Percentiles rank a stretch among this genome's conserved stretches.
Evolutionary conservation across 352 stramenopile genomes (phyloP).

Genomic region (Globisporangium solare): DNA sequence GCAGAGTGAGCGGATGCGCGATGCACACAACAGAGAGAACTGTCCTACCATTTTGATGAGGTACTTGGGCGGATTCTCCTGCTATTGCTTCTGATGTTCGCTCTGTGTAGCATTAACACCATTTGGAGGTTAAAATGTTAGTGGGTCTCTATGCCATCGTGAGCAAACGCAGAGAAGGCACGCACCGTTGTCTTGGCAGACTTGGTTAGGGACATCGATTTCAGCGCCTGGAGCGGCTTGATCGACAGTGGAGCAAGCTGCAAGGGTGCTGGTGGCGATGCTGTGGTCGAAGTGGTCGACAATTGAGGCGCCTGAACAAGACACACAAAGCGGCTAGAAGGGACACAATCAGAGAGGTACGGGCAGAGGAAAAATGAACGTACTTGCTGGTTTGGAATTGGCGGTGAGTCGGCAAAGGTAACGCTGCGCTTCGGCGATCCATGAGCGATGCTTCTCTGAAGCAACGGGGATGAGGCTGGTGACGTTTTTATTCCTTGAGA

Average conservation of each 20-base stretch:
- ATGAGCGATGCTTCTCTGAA: too few species aligned
- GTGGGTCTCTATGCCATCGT: background rate
- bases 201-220: constrained; percentile 6
- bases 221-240: constrained; percentile 19
- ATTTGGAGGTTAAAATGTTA: background rate
- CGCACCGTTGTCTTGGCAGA: constrained; percentile 11
- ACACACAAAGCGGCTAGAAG: background rate
- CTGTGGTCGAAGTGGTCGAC: background rate
- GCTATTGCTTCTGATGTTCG: background rate
- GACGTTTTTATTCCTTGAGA: too few species aligned
- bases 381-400: too few species aligned
- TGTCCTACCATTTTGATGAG: constrained; percentile 44
- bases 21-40: background rate
- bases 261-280: constrained; percentile 4
- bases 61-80: constrained; percentile 14
- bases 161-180: background rate
- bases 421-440: too few species aligned
- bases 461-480: too few species aligned
- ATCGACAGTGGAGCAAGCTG: constrained; percentile 21
- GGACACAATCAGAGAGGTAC: too few species aligned
- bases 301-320: background rate
- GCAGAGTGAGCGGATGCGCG: background rate
- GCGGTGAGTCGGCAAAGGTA: too few species aligned
- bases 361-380: too few species aligned
- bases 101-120: background rate